These are phyloP conservation scores for Rasamsonia emersonii DNA, from an alignment of 2,329 filamentous ascomycete genomes.

Conservation along the genomic window DNA sequence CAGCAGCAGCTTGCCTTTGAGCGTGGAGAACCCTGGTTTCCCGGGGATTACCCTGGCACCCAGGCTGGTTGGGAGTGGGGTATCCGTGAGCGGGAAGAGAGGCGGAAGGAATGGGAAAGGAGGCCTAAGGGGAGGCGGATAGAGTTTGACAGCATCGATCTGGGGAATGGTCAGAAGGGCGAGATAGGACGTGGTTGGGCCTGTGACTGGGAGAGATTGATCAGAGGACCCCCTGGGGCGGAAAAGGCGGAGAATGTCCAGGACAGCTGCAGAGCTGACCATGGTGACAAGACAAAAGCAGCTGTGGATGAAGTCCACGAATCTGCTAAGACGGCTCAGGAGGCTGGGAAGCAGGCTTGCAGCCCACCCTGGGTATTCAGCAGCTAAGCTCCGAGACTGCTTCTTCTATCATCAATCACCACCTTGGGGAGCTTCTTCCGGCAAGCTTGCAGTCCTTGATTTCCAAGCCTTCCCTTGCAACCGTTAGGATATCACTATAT, in stretches of 20 bases:
- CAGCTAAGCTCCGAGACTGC: constrained; percentile 35
- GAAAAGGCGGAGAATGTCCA: constrained; percentile 7
- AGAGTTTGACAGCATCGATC: constrained; percentile 64
- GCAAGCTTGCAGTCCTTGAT: constrained; percentile 10
- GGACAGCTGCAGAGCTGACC: constrained; percentile 9
- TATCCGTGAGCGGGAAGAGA: constrained; percentile 50
- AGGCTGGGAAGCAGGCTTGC: constrained; percentile 4
- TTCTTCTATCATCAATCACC: constrained; percentile 22
- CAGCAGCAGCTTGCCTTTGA: constrained; percentile 75
- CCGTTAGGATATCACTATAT: constrained; percentile 58
- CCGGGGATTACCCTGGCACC: constrained; percentile 73
- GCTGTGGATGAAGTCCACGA: no score
- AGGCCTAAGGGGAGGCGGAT: constrained; percentile 74
- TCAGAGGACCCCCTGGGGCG: constrained; percentile 29
- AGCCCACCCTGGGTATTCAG: constrained; percentile 24
- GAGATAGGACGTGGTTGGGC: constrained; percentile 75
- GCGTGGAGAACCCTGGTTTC: constrained; percentile 70
- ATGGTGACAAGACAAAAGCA: no score
- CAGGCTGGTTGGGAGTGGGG: constrained; percentile 74
- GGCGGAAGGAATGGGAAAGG: constrained; percentile 60
- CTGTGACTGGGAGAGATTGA: constrained; percentile 73
- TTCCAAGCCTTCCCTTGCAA: constrained; percentile 39
- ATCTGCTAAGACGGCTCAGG: constrained; percentile 2
- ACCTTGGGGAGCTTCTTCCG: constrained; percentile 10
- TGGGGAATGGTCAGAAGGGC: constrained; percentile 66